Percentiles rank a stretch among this genome's conserved stretches.
phyloP scores from a whole-genome alignment of 768 basidiomycete genomes.

The Tephrocybe rancida region DNA sequence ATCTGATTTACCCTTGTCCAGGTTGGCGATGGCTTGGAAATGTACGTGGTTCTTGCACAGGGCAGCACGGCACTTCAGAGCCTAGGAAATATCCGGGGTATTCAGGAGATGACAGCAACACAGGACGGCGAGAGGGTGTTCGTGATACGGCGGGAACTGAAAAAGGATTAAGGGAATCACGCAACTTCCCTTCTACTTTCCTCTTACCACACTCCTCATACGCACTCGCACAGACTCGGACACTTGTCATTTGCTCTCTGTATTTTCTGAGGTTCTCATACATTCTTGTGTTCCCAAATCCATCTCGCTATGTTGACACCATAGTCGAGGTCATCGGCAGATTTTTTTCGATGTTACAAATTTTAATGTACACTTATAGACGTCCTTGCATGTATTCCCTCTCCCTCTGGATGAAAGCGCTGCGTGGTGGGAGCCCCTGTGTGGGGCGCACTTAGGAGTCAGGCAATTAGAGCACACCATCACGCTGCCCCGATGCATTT shows the following conservation, averaged over 20 bases:
- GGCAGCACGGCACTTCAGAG: slow-evolving; percentile 59
- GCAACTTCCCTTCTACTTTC: slow-evolving; percentile 9
- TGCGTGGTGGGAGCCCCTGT: neutral
- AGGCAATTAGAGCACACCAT: too few species aligned
- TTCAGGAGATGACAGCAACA: slow-evolving; percentile 64
- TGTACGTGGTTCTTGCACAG: slow-evolving; percentile 81
- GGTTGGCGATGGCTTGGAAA: slow-evolving; percentile 96
- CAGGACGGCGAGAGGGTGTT: slow-evolving; percentile 76
- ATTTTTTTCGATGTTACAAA: neutral
- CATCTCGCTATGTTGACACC: neutral
- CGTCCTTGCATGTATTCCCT: neutral
- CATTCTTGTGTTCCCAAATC: neutral
- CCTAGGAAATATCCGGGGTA: slow-evolving; percentile 53
- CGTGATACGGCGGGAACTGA: slow-evolving; percentile 74
- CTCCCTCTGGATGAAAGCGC: neutral
- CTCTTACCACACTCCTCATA: slow-evolving; percentile 12
- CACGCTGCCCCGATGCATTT: too few species aligned
- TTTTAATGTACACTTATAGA: slow-evolving; percentile 11
- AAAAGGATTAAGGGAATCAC: slow-evolving; percentile 64
- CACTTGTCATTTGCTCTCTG: slow-evolving; percentile 14
- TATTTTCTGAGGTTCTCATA: neutral
- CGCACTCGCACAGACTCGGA: slow-evolving; percentile 20
- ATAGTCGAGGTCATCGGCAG: neutral
- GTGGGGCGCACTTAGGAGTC: too few species aligned
- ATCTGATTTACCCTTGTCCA: slow-evolving; percentile 27